phyloP scores from a whole-genome alignment of 179 eudicot genomes.

The Spergularia azorica region DNA sequence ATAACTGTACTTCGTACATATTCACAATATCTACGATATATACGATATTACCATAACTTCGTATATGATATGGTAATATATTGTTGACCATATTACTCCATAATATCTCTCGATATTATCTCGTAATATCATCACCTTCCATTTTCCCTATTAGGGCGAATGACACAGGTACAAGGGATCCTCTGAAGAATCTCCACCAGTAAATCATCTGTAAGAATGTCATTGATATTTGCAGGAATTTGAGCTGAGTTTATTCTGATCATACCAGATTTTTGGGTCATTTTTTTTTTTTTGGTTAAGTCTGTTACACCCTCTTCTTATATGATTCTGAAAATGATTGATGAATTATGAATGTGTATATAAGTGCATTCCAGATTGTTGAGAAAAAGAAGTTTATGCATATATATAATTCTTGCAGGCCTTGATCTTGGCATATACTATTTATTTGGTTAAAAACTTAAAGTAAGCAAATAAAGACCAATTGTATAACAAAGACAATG shows the following conservation, averaged over 20 bases:
- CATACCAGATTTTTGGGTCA: background rate
- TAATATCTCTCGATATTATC: too few species aligned
- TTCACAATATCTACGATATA: too few species aligned
- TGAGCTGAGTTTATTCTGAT: background rate
- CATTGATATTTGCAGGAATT: slow-evolving; percentile 21
- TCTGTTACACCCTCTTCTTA: too few species aligned
- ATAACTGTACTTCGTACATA: too few species aligned
- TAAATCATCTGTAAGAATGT: slow-evolving; percentile 22
- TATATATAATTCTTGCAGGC: slow-evolving; percentile 1
- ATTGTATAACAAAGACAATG: background rate
- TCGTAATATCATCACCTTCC: too few species aligned
- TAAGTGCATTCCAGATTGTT: slow-evolving; percentile 13
- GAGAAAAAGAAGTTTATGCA: background rate
- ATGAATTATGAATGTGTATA: too few species aligned
- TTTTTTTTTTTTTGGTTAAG: background rate
- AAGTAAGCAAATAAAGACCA: background rate
- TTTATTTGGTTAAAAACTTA: background rate
- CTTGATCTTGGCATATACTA: background rate
- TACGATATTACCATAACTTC: too few species aligned
- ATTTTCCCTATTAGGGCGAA: too few species aligned
- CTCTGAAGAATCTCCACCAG: slow-evolving; percentile 33
- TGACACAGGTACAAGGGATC: slow-evolving; percentile 17
- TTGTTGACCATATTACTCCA: too few species aligned
- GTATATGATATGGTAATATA: too few species aligned
- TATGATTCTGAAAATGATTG: too few species aligned